Evolutionary conservation across 768 basidiomycete genomes (phyloP).

Genomic region (Heimioporus sp.): DNA sequence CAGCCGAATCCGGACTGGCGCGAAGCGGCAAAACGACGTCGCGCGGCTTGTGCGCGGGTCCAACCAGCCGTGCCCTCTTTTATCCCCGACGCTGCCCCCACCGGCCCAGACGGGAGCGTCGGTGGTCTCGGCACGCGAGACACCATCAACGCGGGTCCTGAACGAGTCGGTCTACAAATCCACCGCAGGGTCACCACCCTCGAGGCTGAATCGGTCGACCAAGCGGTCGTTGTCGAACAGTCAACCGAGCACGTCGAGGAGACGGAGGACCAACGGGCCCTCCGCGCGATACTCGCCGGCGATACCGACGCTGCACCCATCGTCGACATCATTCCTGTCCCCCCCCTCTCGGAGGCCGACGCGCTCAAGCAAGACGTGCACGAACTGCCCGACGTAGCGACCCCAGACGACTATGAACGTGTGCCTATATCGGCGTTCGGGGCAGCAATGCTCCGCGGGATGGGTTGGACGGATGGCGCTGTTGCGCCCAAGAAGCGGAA

Average conservation of each 20-base stretch:
- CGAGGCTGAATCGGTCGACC: constrained; percentile 31
- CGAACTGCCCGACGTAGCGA: constrained; percentile 73
- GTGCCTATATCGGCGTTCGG: constrained; percentile 94
- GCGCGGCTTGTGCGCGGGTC: constrained; percentile 19
- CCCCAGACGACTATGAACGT: constrained; percentile 83
- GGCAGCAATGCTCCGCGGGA: constrained; percentile 87
- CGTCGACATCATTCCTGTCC: constrained; percentile 62
- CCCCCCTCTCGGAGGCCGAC: constrained; percentile 71
- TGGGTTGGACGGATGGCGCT: constrained; percentile 92
- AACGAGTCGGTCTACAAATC: constrained; percentile 64
- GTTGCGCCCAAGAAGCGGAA: constrained; percentile 59
- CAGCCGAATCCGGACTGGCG: constrained; percentile 91
- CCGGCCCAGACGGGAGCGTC: constrained; percentile 69
- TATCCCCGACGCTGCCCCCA: constrained; percentile 61
- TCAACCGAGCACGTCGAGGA: constrained; percentile 40
- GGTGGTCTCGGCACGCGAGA: constrained; percentile 76
- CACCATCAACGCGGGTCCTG: constrained; percentile 73
- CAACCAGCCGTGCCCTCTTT: constrained; percentile 38
- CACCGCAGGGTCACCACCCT: constrained; percentile 33
- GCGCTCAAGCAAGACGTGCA: constrained; percentile 82
- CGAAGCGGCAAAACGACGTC: constrained; percentile 65
- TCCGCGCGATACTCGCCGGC: constrained; percentile 73
- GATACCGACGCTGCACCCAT: constrained; percentile 35
- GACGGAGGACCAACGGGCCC: constrained; percentile 76
- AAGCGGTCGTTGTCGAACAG: constrained; percentile 1